These are phyloP conservation scores for Wakefieldia striispora DNA, from an alignment of 768 basidiomycete species.

Conservation along the genomic window DNA sequence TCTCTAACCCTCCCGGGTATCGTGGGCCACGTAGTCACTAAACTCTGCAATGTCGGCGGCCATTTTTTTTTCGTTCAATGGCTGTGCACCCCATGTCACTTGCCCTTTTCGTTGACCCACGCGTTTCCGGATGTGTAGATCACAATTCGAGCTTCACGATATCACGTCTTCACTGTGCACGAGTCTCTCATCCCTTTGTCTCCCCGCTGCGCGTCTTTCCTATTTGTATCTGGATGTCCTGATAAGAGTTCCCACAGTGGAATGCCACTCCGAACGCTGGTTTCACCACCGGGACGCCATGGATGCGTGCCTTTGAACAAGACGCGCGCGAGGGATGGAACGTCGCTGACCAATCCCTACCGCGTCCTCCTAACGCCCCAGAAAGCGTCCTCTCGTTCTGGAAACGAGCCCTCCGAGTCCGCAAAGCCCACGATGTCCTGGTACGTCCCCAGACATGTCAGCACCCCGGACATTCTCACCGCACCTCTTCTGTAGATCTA, in stretches of 20 bases:
- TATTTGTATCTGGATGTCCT: background rate
- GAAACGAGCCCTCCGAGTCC: constrained; percentile 49
- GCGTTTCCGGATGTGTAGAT: too few relatives aligned
- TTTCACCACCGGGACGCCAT: constrained; percentile 62
- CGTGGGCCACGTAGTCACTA: too few relatives aligned
- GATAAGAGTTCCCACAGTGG: constrained; percentile 44
- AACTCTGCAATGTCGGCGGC: too few relatives aligned
- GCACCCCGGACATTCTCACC: too few relatives aligned
- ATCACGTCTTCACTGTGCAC: background rate
- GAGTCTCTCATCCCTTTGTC: background rate
- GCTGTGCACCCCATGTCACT: too few relatives aligned
- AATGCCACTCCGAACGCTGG: constrained; percentile 52
- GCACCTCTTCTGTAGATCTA: constrained; percentile 36
- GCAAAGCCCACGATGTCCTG: constrained; percentile 54
- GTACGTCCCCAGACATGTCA: constrained; percentile 34
- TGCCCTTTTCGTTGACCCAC: too few relatives aligned
- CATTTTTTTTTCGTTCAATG: too few relatives aligned
- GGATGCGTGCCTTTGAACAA: constrained; percentile 77
- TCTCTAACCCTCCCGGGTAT: too few relatives aligned
- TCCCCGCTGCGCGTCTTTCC: background rate
- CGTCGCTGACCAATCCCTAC: constrained; percentile 25
- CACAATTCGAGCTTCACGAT: too few relatives aligned
- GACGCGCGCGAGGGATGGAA: constrained; percentile 53
- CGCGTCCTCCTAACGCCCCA: background rate
- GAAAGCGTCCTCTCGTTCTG: constrained; percentile 55